Base-by-base conservation (phyloP, 129 eudicot species). In the Flaveria ramosissima region DNA sequence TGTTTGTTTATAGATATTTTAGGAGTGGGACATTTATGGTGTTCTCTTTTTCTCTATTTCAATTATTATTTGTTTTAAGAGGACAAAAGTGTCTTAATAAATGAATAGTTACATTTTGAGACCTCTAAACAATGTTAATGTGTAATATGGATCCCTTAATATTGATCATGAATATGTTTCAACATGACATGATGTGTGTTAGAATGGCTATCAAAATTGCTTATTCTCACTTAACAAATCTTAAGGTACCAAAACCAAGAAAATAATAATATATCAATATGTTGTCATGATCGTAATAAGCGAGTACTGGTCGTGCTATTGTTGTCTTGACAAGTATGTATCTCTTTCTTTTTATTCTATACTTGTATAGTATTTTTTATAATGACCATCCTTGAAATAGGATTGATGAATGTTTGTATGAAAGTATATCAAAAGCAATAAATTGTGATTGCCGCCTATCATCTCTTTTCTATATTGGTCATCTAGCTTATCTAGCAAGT, bases 31-130 rank as follows among this genome's bases (percentile, higher is more conserved):
- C 79, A 43, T 75, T 64, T 75, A 75, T 45, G 70, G 61, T 53
- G 75, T 30, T 13, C 15, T 47, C 15, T 73, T 77, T 69, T 67
- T 43, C 9, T 32, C 17, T 17, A 23, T 59, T 36, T 59, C 1
- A 80, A 80, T 80, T 73, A 80, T 80, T 73, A 80, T 73, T 80
- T 73, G 79, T 17, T 30, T 15, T 1, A 23, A 73, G 72, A 73
- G 19, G 75, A 80, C 79, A 55, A 80, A 80, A 73, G 43, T 80
- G 79, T 74, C 69, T 45, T 39, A 39, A 17, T 80, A 73, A 26
- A 17, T 0, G 23, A 26, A 56, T 26, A 80, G 70, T 73, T 66
- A 56, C 64, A 56, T 43, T 66, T 65, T 80, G 66, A 67, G 45
- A 2, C 75, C 84, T 80, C 16, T 80, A 42, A 42, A 17, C 10